Base-by-base conservation (phyloP, 1,284 basidiomycete species). In the Leccinum insolens region DNA sequence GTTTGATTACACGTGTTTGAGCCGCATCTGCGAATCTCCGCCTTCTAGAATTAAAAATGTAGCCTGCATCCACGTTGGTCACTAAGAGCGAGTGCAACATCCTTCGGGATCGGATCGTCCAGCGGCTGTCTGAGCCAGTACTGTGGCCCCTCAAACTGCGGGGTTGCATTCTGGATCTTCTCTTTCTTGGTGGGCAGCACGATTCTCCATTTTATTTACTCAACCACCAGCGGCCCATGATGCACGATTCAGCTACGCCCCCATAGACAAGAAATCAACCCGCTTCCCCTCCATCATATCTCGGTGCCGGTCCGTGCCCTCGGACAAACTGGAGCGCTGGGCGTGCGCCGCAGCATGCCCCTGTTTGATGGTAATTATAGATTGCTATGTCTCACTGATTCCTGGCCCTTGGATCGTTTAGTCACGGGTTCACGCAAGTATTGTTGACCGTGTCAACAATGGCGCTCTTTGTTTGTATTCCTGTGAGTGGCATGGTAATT, bases 61-160 rank as follows among this genome's bases (percentile, higher is more conserved):
- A 15, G 14, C 52, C 52, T 8, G 52, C 52, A 55, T 25, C 7
- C 52, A 25, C 14, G 52, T 55, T 55, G 52, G 52, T 22, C 20
- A 52, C 49, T 22, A 52, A 55, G 52, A 55, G 14, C 22, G 22
- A 55, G 52, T 55, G 52, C 52, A 62, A 64, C 71, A 6, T 68
- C 37, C 65, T 67, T 72, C 72, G 68, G 70, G 25, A 64, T 77
- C 75, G 67, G 74, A 78, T 78, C 76, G 74, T 68, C 68, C 64
- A 68, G 69, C 64, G 52, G 52, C 52, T 55, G 12, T 55, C 7
- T 22, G 52, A 55, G 12, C 22, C 7, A 41, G 12, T 58, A 31
- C 25, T n/a, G 65, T 52, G 64, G 66, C 69, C 74, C 67, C 74
- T 71, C 76, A 76, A 76, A 77, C 75, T 78, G 77, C 75, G 77